Evolutionary conservation across 768 basidiomycete species (phyloP).

Genomic region (Suillus hirtellus): DNA sequence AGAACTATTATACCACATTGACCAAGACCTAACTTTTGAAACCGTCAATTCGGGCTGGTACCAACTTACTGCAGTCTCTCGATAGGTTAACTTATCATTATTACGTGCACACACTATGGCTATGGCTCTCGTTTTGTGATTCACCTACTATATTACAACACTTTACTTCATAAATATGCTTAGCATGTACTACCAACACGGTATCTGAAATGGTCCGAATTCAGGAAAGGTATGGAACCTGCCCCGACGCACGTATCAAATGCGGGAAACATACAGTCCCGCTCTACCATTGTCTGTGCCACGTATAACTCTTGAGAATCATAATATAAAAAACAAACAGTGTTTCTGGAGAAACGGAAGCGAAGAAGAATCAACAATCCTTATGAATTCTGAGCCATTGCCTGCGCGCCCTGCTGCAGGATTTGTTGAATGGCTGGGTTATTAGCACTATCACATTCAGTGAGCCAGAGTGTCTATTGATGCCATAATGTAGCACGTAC

Average conservation of each 20-base stretch:
- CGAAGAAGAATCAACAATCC: not conserved
- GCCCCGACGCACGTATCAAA: not conserved
- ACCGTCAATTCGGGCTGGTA: no score
- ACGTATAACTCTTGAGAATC: not conserved
- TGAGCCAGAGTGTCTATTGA: not conserved
- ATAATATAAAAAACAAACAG: not conserved
- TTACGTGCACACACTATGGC: not conserved
- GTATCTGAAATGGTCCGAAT: not conserved
- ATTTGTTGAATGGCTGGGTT: slow-evolving; percentile 3
- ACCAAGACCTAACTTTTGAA: not conserved
- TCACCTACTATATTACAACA: not conserved
- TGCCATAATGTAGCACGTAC: slow-evolving; percentile 18
- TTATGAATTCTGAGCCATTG: not conserved
- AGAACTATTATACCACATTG: not conserved
- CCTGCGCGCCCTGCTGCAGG: not conserved
- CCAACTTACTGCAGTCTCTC: not conserved
- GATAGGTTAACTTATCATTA: not conserved
- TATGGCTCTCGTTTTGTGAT: not conserved
- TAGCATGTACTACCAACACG: not conserved
- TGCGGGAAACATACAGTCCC: not conserved
- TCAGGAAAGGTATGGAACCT: not conserved
- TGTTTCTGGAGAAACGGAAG: not conserved
- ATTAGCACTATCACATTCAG: not conserved
- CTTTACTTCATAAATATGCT: not conserved
- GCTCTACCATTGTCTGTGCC: not conserved